Conservation (phyloP, 2,329 filamentous ascomycete genomes). For the Diaporthe sp. region DNA sequence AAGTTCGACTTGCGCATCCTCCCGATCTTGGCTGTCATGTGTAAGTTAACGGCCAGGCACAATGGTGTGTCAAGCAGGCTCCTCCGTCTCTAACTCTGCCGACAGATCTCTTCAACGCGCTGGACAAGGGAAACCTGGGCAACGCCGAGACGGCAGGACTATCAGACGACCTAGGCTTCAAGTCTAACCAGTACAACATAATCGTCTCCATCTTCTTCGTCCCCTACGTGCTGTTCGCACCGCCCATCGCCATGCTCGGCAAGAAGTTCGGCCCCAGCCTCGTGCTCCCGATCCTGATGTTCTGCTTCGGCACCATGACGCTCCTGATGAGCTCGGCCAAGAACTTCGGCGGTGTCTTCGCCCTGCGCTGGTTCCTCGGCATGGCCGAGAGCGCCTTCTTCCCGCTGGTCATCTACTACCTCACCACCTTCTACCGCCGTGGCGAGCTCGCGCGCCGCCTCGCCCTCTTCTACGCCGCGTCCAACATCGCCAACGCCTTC, state of each 20-base stretch:
- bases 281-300: conserved; percentile 75
- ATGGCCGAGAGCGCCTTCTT: conserved; percentile 79
- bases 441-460: conserved; percentile 78
- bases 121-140: conserved; percentile 66
- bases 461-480: conserved; percentile 74
- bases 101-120: conserved; percentile 59
- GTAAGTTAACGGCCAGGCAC: conserved; percentile 44
- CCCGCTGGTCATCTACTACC: conserved; percentile 71
- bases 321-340: conserved; percentile 67
- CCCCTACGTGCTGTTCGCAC: conserved; percentile 79
- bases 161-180: conserved; percentile 69
- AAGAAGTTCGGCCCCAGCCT: conserved; percentile 76
- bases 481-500: conserved; percentile 71
- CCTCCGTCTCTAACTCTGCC: background rate
- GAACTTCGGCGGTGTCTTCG: conserved; percentile 76
- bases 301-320: conserved; percentile 75
- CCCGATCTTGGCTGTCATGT: conserved; percentile 60
- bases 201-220: conserved; percentile 80
- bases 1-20: conserved; percentile 60
- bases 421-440: conserved; percentile 77
- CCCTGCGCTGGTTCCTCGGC: conserved; percentile 78
- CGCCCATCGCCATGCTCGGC: conserved; percentile 74
- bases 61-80: background rate
- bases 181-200: conserved; percentile 75
- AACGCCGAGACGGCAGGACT: conserved; percentile 71